These are phyloP conservation scores for Aspergillus cavernicola DNA, from an alignment of 495 filamentous ascomycete species.

Conservation along the genomic window DNA sequence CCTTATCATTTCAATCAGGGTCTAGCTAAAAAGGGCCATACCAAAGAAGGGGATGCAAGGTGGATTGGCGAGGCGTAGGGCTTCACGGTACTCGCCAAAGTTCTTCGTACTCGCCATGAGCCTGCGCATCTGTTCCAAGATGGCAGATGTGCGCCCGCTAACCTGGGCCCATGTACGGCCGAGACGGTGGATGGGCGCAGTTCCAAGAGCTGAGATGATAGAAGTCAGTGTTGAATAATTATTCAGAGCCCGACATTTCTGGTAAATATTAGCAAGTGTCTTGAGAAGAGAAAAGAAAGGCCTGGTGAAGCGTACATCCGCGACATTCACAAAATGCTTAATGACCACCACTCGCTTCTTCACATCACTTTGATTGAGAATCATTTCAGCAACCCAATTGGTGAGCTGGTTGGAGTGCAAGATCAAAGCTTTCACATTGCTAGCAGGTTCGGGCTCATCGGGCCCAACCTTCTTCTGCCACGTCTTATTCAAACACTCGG, in stretches of 20 bases:
- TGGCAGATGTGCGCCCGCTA: slow-evolving; percentile 71
- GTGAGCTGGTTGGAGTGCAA: slow-evolving; percentile 97
- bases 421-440: slow-evolving; percentile 94
- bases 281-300: not conserved
- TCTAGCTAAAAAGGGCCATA: slow-evolving; percentile 39
- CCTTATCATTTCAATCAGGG: slow-evolving; percentile 13
- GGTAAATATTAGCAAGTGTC: slow-evolving; percentile 21
- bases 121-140: slow-evolving; percentile 84
- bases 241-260: slow-evolving; percentile 93
- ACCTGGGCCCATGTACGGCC: slow-evolving; percentile 94
- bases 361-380: slow-evolving; percentile 85
- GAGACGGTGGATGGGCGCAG: slow-evolving; percentile 89
- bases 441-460: slow-evolving; percentile 81
- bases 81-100: slow-evolving; percentile 93
- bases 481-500: slow-evolving; percentile 95
- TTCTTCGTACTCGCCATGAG: slow-evolving; percentile 98
- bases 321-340: slow-evolving; percentile 95
- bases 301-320: slow-evolving; percentile 58
- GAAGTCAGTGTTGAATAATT: slow-evolving; percentile 99
- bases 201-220: slow-evolving; percentile 92
- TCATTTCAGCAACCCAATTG: slow-evolving; percentile 99
- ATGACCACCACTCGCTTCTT: slow-evolving; percentile 96
- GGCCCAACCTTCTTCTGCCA: slow-evolving; percentile 91
- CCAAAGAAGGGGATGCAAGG: slow-evolving; percentile 99
- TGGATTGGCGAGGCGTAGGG: slow-evolving; percentile 85